Evolutionary conservation across 345 rosid genomes (phyloP).

Genomic region (Tarenaya hassleriana): DNA sequence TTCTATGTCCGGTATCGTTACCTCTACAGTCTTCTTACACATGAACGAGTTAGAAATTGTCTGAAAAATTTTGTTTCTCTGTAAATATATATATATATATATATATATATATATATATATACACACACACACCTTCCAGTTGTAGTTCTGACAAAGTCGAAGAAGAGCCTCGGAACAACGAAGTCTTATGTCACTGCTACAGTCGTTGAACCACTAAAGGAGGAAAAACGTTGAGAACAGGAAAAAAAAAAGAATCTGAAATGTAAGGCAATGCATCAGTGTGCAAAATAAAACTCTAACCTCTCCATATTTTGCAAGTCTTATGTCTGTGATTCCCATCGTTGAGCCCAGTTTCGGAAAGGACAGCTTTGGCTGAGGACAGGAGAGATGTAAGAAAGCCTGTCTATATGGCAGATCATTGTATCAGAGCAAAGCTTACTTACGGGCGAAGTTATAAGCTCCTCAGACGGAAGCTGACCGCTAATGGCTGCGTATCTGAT

Average conservation of each 20-base stretch:
- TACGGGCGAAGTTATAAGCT: slow-evolving; percentile 26
- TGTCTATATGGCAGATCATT: background rate
- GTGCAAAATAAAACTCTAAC: slow-evolving; percentile 25
- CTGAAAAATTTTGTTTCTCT: no score
- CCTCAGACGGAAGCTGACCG: slow-evolving; percentile 34
- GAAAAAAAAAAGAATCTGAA: background rate
- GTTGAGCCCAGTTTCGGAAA: slow-evolving; percentile 40
- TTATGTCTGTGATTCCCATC: slow-evolving; percentile 31
- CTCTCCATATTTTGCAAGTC: slow-evolving; percentile 56
- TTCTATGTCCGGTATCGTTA: slow-evolving; percentile 67
- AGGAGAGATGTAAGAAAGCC: background rate
- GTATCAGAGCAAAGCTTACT: background rate
- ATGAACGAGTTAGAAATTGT: no score
- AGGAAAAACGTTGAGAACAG: no score
- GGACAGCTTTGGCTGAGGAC: slow-evolving; percentile 37
- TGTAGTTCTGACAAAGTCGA: slow-evolving; percentile 29
- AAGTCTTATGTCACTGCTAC: slow-evolving; percentile 43
- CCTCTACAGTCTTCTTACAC: slow-evolving; percentile 41
- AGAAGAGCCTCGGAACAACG: slow-evolving; percentile 45
- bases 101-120: no score
- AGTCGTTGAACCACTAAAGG: slow-evolving; percentile 66
- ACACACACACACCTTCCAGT: slow-evolving; percentile 78
- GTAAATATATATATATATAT: no score
- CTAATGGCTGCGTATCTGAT: slow-evolving; percentile 61
- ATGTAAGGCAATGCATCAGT: background rate